Evolutionary conservation across 371 early-diverging fungal species (phyloP).

Genomic region (Haplosporangium sp.): DNA sequence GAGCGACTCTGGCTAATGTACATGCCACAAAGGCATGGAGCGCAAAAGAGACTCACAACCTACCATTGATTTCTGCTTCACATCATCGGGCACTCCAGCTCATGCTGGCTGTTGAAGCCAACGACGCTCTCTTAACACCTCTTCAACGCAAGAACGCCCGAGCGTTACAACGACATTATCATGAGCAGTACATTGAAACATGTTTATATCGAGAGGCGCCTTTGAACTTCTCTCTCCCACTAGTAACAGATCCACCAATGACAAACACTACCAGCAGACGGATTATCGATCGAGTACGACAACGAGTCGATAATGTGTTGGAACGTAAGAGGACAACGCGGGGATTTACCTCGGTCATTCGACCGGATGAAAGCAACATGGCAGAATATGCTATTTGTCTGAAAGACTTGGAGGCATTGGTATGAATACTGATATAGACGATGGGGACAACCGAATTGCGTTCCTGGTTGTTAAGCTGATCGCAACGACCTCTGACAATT

Average conservation of each 20-base stretch:
- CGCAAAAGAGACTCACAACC: not conserved
- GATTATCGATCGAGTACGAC: constrained; percentile 29
- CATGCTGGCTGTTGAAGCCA: constrained; percentile 34
- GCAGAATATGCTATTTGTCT: constrained; percentile 15
- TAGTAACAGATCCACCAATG: not conserved
- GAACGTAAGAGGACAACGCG: constrained; percentile 16
- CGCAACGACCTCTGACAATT: no score
- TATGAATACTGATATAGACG: no score
- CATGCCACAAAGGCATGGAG: constrained; percentile 35
- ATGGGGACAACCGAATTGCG: no score
- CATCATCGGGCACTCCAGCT: constrained; percentile 36
- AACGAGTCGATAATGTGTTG: constrained; percentile 20
- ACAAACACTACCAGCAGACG: not conserved
- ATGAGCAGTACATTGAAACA: constrained; percentile 22
- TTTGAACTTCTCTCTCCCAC: not conserved
- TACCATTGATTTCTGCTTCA: constrained; percentile 36
- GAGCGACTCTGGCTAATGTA: constrained; percentile 15
- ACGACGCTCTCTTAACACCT: constrained; percentile 29
- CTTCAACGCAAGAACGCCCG: constrained; percentile 36
- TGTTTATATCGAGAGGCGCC: constrained; percentile 18
- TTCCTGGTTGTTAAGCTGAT: not conserved
- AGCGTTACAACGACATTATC: constrained; percentile 32
- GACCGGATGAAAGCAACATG: constrained; percentile 1
- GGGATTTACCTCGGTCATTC: constrained; percentile 18
- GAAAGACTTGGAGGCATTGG: constrained; percentile 16